Evolutionary conservation across 257 asterid genomes (phyloP), one percentile per base, ranked within the genome.

Genomic region (Solanum dulcamara): DNA sequence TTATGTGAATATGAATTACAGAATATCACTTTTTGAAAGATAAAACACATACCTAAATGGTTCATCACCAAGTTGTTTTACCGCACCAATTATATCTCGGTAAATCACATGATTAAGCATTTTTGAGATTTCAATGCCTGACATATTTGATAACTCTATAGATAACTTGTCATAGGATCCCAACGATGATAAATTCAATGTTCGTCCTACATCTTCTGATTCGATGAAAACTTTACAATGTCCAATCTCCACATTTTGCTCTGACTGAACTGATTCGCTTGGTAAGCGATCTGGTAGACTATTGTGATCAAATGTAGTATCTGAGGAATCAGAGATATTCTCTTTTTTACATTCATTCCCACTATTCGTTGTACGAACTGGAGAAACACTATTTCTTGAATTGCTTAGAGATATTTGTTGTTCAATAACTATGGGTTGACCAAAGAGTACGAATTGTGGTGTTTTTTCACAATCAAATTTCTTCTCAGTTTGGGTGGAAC

Each of bases 221-320:
- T 93, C 95, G 92, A 94, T 86, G 85, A 93, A 94, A 53, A 91
- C 97, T 87, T 96, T 91, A 90, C 97, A 96, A 60, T 93, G 96
- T 77, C 93, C 92, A 0, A 88, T 90, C 70, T 92, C 93, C 83
- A 85, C 83, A 79, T 83, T 88, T 53, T 87, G 84, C 12, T 90
- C 93, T 1, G 92, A 88, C 17, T 86, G 90, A 42, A 74, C 68
- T 44, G 88, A 89, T 77, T 91, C 92, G 59, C 90, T 87, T 3
- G 88, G 87, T 17, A 88, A 89, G 46, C 50, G 84, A 44, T 89
- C 91, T 10, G 79, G 70, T 60, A 62, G 85, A 84, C 86, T 91
- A 14, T 75, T 87, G 42, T 84, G 91, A 84, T 89, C 87, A 80
- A 60, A 83, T 64, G 87, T 87, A 7, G 91, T 88, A 72, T 87